Conservation (phyloP, 805 yeast species). For the Starmerella potacharoeniae region DNA sequence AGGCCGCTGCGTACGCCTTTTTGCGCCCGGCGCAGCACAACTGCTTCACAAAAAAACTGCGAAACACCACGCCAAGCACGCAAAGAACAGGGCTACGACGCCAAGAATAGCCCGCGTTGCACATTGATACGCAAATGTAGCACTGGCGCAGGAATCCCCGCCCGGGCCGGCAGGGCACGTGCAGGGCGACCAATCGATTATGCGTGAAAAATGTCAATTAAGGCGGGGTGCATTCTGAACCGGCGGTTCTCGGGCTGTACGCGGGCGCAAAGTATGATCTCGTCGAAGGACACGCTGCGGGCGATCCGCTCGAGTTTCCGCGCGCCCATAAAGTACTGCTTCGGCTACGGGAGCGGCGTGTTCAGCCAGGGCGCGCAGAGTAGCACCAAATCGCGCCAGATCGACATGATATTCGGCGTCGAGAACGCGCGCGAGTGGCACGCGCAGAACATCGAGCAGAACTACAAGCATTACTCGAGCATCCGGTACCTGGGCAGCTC, state of each 20-base stretch:
- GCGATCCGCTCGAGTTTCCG: conserved; percentile 46
- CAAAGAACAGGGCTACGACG: no score
- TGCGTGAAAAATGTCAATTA: conserved; percentile 1
- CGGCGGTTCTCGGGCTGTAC: no score
- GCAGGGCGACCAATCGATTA: background rate
- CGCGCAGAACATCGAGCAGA: conserved; percentile 49
- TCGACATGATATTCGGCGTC: conserved; percentile 78
- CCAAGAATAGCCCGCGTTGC: no score
- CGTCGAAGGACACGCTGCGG: conserved; percentile 27
- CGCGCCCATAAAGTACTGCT: conserved; percentile 66
- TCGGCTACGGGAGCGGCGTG: conserved; percentile 94
- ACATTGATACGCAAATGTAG: no score
- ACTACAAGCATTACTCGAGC: conserved; percentile 69
- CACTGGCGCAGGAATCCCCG: no score
- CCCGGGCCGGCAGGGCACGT: background rate
- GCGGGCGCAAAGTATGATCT: conserved; percentile 4
- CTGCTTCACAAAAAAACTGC: no score
- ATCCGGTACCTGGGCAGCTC: conserved; percentile 49
- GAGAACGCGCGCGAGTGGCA: conserved; percentile 70
- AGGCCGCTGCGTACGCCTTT: no score
- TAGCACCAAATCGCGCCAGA: conserved; percentile 39
- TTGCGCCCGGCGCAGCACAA: no score
- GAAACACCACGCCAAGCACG: no score
- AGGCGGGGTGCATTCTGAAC: background rate
- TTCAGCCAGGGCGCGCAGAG: conserved; percentile 56